Evolutionary conservation across 208 protist species (phyloP).

Genomic region (Trypanosoma grayi): DNA sequence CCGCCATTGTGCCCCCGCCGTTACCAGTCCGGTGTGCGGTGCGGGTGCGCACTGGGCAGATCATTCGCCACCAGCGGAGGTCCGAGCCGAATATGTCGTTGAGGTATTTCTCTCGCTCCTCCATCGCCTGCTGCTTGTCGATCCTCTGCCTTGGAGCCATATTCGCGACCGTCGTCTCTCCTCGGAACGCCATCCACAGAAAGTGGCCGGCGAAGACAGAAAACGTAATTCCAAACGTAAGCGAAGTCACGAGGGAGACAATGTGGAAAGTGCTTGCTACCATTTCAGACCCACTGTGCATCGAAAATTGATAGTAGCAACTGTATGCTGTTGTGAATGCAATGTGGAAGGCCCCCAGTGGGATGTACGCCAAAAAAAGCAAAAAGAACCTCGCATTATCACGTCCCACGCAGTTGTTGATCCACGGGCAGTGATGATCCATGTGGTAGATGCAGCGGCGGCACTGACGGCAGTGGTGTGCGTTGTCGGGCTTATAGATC

Average conservation of each 20-base stretch:
- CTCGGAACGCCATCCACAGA: constrained; percentile 41
- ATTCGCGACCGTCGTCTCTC: constrained; percentile 55
- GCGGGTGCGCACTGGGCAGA: background rate
- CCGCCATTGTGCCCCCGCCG: too few relatives aligned
- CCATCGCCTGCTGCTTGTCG: background rate
- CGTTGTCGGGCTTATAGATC: constrained; percentile 68
- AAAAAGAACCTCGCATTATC: constrained; percentile 83
- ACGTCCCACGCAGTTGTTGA: constrained; percentile 75
- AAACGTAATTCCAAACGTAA: constrained; percentile 50
- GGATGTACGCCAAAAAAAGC: constrained; percentile 52
- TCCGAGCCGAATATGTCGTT: constrained; percentile 62
- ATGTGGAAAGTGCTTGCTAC: constrained; percentile 22
- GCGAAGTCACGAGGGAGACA: constrained; percentile 41
- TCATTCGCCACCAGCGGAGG: constrained; percentile 37
- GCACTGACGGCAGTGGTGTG: constrained; percentile 82
- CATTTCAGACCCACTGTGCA: background rate
- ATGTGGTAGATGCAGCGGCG: constrained; percentile 63
- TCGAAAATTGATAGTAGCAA: constrained; percentile 37
- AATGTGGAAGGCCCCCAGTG: constrained; percentile 69
- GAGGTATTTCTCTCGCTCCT: constrained; percentile 7
- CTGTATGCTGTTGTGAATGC: constrained; percentile 45
- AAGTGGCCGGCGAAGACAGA: constrained; percentile 45
- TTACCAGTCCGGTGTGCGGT: too few relatives aligned
- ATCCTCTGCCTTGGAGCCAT: constrained; percentile 20
- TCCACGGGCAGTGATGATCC: constrained; percentile 82